A percentile compares a stretch with the other conserved stretches of the same genome.
These are phyloP conservation scores for Arxiozyma heterogenica DNA, from an alignment of 1,139 yeast genomes.

Conservation along the genomic window DNA sequence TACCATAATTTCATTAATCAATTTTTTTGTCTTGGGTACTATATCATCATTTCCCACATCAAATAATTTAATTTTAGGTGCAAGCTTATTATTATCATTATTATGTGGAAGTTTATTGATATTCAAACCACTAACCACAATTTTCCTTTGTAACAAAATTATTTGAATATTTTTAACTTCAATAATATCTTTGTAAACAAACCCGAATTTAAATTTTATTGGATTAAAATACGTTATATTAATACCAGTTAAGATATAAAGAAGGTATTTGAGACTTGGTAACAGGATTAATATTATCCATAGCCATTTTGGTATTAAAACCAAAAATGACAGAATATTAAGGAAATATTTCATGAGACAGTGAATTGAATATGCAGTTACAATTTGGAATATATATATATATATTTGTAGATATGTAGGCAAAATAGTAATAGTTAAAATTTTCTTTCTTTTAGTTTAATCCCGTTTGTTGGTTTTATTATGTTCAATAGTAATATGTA, in stretches of 20 bases:
- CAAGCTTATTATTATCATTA: neutral
- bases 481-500: neutral
- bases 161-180: slow-evolving; percentile 17
- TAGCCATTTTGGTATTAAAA: slow-evolving; percentile 1
- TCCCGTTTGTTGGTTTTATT: neutral
- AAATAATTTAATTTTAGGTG: too few relatives aligned
- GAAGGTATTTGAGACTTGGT: neutral
- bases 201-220: slow-evolving; percentile 12
- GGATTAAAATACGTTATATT: slow-evolving; percentile 15
- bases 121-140: slow-evolving; percentile 13
- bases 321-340: neutral
- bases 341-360: neutral
- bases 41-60: neutral
- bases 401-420: too few relatives aligned
- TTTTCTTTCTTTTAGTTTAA: too few relatives aligned
- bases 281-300: slow-evolving; percentile 1
- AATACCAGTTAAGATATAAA: slow-evolving; percentile 5
- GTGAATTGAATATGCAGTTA: neutral
- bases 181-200: slow-evolving; percentile 10
- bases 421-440: too few relatives aligned
- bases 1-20: neutral
- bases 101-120: neutral
- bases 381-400: too few relatives aligned
- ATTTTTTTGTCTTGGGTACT: neutral
- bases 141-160: slow-evolving; percentile 11